Evolutionary conservation across 208 protist species (phyloP), one percentile per base, ranked within the genome.

Genomic region (Perkinsela sp.): DNA sequence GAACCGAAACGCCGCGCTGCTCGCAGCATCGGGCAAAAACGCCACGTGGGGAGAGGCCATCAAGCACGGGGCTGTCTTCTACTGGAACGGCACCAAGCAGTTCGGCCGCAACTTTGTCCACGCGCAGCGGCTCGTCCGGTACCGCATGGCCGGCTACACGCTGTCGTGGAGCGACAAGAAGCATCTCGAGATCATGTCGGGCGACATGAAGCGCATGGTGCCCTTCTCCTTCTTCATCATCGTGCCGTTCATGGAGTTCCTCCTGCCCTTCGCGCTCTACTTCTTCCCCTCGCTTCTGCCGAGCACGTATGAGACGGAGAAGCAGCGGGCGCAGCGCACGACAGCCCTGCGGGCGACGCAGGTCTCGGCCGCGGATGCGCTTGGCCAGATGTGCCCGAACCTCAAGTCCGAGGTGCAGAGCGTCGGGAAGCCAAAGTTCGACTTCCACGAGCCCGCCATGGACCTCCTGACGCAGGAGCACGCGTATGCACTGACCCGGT

Each of bases 231-330:
- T 96, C 68, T 95, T 97, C 74, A 89, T 97, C 29, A 75, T 96
- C 6, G 82, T 97, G 16, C 94, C 94, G 1, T 95, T 96, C 77
- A 78, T 89, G 15, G 94, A 97, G 74, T 80, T 97, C 57, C 77
- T 93, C 48, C 79, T 97, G 32, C 94, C 94, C 1, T 80, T 97
- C 31, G 77, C 87, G 1, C 77, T 97, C 31, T 94, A 93, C 71
- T 88, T 96, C 76, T 97, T 97, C 78, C 94, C 94, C 29, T 91
- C 92, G 22, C 78, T 97, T 48, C 91, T 96, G 68, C 94, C 94
- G 29, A 93, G 84, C 22, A 96, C 92, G 1, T 97, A 96, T 76
- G 83, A 94, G 72, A 87, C 85, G 0, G 76, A 89, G 72, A 80
- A 76, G 28, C 88, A 93, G 69, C 83, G 85, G 6, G 75, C 82